Base-by-base conservation (phyloP, 768 basidiomycete genomes). In the Boletus fagicola region DNA sequence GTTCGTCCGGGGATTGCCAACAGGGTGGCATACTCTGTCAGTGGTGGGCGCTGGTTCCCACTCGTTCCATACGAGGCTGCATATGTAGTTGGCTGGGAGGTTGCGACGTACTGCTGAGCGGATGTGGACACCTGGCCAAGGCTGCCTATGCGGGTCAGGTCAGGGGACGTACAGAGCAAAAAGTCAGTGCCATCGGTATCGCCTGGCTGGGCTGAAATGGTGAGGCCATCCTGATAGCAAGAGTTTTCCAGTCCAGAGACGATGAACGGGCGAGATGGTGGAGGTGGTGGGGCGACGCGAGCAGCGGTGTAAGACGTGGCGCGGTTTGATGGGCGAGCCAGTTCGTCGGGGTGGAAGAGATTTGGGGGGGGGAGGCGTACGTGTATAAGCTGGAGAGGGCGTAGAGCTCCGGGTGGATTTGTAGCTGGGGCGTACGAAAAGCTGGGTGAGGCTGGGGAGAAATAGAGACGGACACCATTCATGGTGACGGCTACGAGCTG, bases 401-500 rank as follows among this genome's bases (percentile, higher is more conserved):
- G 77, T 53, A 57, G 67, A 53, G 60, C 61, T 66, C 67, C 68
- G 4, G 65, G 35, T 35, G 62, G 42, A 43, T 49, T 67, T 18
- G 74, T 70, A 20, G 65, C 67, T 12, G 76, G 68, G 28, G 76
- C 74, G 58, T 80, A 83, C 44, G 80, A 75, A 68, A 84, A 86
- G 24, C 76, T 74, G 50, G 75, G 72, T 0, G 74, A 65, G 4
- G 80, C 75, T 4, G 87, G 80, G 2, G 82, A 81, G 68, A 97
- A 93, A 76, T 92, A 98, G 1, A 96, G 77, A 49, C 95, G 85
- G 4, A 89, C 83, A 13, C 92, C 94, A 51, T 87, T 94, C 30
- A 80, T 77, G 24, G 94, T 93, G 47, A 95, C 74, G 2, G 88
- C 93, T 49, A 97, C 77, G 11, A 98, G 79, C 56, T 92, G 90